Conservation (phyloP, 805 yeast genomes). For the Clavispora santaluciae region DNA sequence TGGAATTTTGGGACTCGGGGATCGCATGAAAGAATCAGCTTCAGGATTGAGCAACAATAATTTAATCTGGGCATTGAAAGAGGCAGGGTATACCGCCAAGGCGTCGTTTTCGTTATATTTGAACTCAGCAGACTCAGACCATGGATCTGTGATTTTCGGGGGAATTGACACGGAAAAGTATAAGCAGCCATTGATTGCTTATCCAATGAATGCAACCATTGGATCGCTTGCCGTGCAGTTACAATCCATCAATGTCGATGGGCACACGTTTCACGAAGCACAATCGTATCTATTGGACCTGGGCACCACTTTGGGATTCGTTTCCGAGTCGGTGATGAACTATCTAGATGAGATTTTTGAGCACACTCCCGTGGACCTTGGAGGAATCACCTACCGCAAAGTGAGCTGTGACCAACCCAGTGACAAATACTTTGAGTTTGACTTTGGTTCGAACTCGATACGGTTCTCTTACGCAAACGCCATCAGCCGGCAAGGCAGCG, state of each 20-base stretch:
- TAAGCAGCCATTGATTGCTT: constrained; percentile 11
- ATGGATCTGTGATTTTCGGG: constrained; percentile 26
- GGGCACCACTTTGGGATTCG: constrained; percentile 13
- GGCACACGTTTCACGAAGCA: constrained; percentile 1
- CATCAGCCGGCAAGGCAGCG: constrained; percentile 6
- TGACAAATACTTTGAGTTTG: constrained; percentile 9
- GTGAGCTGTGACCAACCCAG: constrained; percentile 13
- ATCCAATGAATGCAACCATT: constrained; percentile 1
- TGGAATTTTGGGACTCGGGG: constrained; percentile 8
- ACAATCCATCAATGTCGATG: constrained; percentile 5
- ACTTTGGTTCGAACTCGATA: constrained; percentile 9
- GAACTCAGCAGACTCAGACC: constrained; percentile 6
- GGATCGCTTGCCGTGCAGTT: constrained; percentile 6
- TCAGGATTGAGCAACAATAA: constrained; percentile 5
- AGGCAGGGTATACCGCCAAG: constrained; percentile 5
- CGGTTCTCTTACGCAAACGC: constrained; percentile 9
- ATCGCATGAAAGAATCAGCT: constrained; percentile 9
- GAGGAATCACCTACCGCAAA: constrained; percentile 4
- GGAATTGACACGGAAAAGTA: constrained; percentile 29
- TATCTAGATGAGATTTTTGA: constrained; percentile 5
- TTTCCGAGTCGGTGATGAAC: constrained; percentile 5
- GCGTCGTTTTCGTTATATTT: constrained; percentile 12
- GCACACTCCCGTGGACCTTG: not conserved
- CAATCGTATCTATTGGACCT: constrained; percentile 9
- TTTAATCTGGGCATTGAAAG: constrained; percentile 6